Evolutionary conservation across 371 early-diverging fungal genomes (phyloP).

Genomic region (Scutellospora calospora): DNA sequence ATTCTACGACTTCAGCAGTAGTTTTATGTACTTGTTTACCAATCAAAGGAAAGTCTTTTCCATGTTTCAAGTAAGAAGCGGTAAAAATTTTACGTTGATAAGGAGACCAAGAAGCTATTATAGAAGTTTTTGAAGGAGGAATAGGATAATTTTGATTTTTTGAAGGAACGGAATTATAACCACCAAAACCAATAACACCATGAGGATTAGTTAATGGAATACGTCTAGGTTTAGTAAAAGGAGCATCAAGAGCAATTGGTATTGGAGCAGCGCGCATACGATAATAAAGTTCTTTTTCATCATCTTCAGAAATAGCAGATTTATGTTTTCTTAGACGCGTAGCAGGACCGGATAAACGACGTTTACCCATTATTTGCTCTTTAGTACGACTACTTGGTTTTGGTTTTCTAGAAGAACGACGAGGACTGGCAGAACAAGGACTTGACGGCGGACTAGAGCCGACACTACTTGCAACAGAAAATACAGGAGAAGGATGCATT

Average conservation of each 20-base stretch:
- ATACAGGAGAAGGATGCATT: background rate
- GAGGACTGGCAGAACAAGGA: conserved; percentile 9
- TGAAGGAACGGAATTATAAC: conserved; percentile 16
- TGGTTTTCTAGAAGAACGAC: conserved; percentile 28
- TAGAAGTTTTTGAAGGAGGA: conserved; percentile 8
- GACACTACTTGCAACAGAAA: conserved; percentile 10
- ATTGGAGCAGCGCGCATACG: conserved; percentile 2
- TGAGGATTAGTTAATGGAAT: background rate
- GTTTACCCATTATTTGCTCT: conserved; percentile 28
- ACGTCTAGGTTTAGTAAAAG: conserved; percentile 25
- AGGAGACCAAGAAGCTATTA: conserved; percentile 16
- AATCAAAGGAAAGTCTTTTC: conserved; percentile 33
- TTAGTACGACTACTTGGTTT: conserved; percentile 34
- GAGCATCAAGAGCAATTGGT: conserved; percentile 10
- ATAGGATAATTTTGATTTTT: conserved; percentile 23
- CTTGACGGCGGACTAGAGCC: conserved; percentile 20
- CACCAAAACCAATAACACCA: conserved; percentile 17
- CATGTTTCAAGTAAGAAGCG: conserved; percentile 28
- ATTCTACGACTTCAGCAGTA: conserved; percentile 20
- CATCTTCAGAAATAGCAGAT: conserved; percentile 18
- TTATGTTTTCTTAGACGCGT: conserved; percentile 36
- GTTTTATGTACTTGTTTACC: conserved; percentile 21
- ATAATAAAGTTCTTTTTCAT: conserved; percentile 39
- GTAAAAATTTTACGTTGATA: conserved; percentile 28
- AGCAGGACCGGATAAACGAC: conserved; percentile 38